Conservation (phyloP, 176 grass and related monocot genomes). For the Areca catechu region DNA sequence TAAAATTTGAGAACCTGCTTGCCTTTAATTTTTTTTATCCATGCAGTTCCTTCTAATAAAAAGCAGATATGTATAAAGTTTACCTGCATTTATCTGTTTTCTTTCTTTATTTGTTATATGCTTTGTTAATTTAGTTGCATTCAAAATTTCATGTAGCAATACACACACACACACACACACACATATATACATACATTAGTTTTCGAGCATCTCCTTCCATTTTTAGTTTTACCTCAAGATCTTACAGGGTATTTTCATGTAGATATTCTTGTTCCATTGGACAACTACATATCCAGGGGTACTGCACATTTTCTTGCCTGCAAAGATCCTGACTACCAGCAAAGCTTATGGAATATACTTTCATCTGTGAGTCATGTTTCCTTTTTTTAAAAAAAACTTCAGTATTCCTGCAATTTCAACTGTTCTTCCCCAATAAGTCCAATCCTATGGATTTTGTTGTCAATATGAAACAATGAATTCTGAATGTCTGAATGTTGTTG, state of each 20-base stretch:
- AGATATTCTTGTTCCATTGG: slow-evolving; percentile 92
- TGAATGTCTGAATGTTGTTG: too few species aligned
- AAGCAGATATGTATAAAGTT: too few species aligned
- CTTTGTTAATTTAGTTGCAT: background rate
- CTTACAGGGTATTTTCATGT: background rate
- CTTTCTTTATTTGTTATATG: background rate
- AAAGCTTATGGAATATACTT: slow-evolving; percentile 75
- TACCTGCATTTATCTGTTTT: too few species aligned
- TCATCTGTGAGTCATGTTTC: slow-evolving; percentile 42
- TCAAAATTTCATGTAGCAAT: background rate
- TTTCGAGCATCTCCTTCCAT: background rate
- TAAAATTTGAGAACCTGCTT: too few species aligned
- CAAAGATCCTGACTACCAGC: slow-evolving; percentile 82
- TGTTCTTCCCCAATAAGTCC: too few species aligned
- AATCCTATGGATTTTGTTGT: too few species aligned
- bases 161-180: too few species aligned
- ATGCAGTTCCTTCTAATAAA: too few species aligned
- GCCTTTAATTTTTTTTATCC: too few species aligned
- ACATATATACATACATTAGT: too few species aligned
- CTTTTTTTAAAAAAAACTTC: background rate
- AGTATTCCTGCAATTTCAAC: too few species aligned
- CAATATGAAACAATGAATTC: too few species aligned
- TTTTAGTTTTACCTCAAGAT: background rate
- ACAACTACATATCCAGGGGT: slow-evolving; percentile 77
- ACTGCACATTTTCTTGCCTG: slow-evolving; percentile 65